A percentile compares a stretch with the other conserved stretches of the same genome.
These are phyloP conservation scores for Naematelia aurantialba DNA, from an alignment of 768 basidiomycete genomes.

Conservation along the genomic window DNA sequence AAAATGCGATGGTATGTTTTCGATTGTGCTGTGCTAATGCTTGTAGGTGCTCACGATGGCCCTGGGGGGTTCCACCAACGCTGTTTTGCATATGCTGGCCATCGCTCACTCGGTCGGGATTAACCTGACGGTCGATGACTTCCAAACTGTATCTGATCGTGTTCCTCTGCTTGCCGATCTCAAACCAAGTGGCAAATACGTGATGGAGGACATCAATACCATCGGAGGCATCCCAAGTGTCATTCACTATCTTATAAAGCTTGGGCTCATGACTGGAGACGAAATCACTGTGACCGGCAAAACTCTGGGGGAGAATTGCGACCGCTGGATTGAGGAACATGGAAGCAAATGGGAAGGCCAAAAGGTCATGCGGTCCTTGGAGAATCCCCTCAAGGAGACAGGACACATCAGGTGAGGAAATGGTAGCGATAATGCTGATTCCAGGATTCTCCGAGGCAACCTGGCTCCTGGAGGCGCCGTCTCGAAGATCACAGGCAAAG, in stretches of 20 bases:
- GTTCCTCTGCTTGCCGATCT: slow-evolving; percentile 93
- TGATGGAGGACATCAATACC: slow-evolving; percentile 95
- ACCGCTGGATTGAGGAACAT: slow-evolving; percentile 61
- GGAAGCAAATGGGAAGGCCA: slow-evolving; percentile 63
- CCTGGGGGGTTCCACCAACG: slow-evolving; percentile 95
- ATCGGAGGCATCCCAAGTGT: slow-evolving; percentile 97
- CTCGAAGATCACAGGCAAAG: slow-evolving; percentile 90
- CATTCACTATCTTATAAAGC: slow-evolving; percentile 75
- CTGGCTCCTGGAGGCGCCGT: slow-evolving; percentile 81
- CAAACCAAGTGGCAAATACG: slow-evolving; percentile 95
- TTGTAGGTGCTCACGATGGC: slow-evolving; percentile 93
- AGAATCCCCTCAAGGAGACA: slow-evolving; percentile 76
- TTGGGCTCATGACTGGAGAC: slow-evolving; percentile 84
- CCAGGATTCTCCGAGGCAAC: slow-evolving; percentile 70
- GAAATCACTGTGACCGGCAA: slow-evolving; percentile 87
- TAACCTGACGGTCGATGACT: slow-evolving; percentile 80
- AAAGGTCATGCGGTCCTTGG: slow-evolving; percentile 68
- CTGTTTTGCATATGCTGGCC: slow-evolving; percentile 92
- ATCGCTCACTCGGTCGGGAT: slow-evolving; percentile 95
- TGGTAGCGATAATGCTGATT: too few species aligned
- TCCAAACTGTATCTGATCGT: slow-evolving; percentile 87
- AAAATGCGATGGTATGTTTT: slow-evolving; percentile 85
- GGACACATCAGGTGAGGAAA: slow-evolving; percentile 68
- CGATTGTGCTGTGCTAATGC: slow-evolving; percentile 3
- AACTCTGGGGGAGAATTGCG: slow-evolving; percentile 83